Conservation (phyloP, 345 rosid genomes). For the Salix dunnii region DNA sequence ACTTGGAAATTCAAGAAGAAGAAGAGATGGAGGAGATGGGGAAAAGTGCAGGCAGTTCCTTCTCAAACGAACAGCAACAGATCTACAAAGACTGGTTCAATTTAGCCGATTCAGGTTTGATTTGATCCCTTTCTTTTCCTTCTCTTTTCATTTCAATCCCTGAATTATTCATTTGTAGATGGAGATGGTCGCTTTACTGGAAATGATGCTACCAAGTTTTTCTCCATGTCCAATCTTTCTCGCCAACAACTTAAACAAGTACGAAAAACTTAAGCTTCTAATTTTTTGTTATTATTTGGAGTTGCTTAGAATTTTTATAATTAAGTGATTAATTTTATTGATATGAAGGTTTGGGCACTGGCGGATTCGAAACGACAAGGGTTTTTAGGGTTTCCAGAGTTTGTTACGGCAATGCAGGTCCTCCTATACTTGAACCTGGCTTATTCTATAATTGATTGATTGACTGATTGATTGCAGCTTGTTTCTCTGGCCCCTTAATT, state of each 20-base stretch:
- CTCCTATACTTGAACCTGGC: neutral
- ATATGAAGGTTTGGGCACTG: slow-evolving; percentile 74
- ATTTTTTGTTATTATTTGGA: neutral
- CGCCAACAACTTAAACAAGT: slow-evolving; percentile 94
- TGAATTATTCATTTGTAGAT: slow-evolving; percentile 30
- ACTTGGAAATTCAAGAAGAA: neutral
- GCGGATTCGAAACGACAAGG: slow-evolving; percentile 88
- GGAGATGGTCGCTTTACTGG: slow-evolving; percentile 87
- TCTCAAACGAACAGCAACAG: slow-evolving; percentile 65
- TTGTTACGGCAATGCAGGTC: slow-evolving; percentile 86
- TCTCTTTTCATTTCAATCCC: neutral
- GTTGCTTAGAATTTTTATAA: neutral
- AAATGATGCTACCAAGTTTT: slow-evolving; percentile 74
- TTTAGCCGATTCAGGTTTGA: slow-evolving; percentile 71
- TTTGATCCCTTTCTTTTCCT: neutral
- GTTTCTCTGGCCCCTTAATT: slow-evolving; percentile 49
- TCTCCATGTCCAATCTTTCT: slow-evolving; percentile 73
- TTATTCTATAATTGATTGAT: neutral
- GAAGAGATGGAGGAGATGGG: slow-evolving; percentile 55
- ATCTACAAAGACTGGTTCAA: slow-evolving; percentile 82
- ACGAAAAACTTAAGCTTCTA: neutral
- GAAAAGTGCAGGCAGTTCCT: slow-evolving; percentile 32
- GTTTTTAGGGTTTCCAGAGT: slow-evolving; percentile 66
- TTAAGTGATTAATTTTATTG: neutral
- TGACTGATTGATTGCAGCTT: slow-evolving; percentile 35